Evolutionary conservation across 2,329 filamentous ascomycete species (phyloP).

Genomic region (Fusarium mangiferae): DNA sequence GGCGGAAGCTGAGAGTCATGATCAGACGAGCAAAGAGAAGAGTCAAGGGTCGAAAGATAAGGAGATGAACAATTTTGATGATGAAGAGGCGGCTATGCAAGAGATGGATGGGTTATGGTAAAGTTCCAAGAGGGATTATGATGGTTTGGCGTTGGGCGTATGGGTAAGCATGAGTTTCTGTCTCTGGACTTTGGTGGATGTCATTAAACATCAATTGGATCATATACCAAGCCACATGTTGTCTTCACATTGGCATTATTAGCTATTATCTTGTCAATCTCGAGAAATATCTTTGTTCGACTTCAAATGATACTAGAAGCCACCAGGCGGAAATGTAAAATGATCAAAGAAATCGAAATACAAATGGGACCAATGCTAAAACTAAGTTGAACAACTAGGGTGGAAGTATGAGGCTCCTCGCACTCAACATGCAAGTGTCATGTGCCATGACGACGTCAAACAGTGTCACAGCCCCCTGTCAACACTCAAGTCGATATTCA

Average conservation of each 20-base stretch:
- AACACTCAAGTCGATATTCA: neutral
- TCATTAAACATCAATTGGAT: neutral
- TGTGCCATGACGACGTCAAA: neutral
- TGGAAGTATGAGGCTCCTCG: too few relatives aligned
- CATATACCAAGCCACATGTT: neutral
- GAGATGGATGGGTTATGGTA: slow-evolving; percentile 68
- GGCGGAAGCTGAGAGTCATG: slow-evolving; percentile 57
- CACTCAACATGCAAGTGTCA: neutral
- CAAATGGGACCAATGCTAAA: neutral
- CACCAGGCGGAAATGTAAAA: too few relatives aligned
- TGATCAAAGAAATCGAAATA: neutral
- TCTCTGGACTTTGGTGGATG: neutral
- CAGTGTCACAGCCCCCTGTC: too few relatives aligned
- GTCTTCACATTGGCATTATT: neutral
- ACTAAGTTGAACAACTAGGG: fast-evolving
- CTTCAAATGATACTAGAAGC: neutral
- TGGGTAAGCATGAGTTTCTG: neutral
- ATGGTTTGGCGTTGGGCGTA: slow-evolving; percentile 6
- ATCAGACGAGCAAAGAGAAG: slow-evolving; percentile 8
- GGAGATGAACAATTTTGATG: slow-evolving; percentile 59
- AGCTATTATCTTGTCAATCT: neutral
- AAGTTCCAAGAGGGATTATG: neutral
- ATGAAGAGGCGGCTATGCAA: slow-evolving; percentile 75
- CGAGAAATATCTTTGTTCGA: neutral
- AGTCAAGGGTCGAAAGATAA: neutral